Conservation (phyloP, 2,329 filamentous ascomycete genomes). For the Podosphaera xanthii region DNA sequence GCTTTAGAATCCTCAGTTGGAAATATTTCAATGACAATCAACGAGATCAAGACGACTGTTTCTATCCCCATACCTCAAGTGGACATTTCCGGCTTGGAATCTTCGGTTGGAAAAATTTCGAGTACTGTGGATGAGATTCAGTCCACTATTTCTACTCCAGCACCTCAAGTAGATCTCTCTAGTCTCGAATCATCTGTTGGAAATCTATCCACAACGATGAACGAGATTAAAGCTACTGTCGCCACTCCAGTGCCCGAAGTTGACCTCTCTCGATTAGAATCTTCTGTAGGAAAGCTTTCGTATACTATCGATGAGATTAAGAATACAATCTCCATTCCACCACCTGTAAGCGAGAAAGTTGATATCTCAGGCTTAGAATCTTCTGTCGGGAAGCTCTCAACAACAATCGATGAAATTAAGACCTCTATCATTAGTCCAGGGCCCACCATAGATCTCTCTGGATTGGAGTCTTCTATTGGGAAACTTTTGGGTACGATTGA, state of each 20-base stretch:
- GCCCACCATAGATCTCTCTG: constrained; percentile 1
- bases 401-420: constrained; percentile 3
- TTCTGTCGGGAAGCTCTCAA: constrained; percentile 4
- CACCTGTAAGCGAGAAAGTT: constrained; percentile 3
- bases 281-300: not conserved
- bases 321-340: not conserved
- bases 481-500: constrained; percentile 3
- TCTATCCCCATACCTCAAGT: constrained; percentile 2
- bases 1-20: constrained; percentile 2
- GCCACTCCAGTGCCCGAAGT: constrained; percentile 1
- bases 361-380: constrained; percentile 4
- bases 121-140: constrained; percentile 3
- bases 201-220: constrained; percentile 4
- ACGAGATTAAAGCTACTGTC: constrained; percentile 9
- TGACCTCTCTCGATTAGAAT: constrained; percentile 3
- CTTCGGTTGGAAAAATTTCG: constrained; percentile 4
- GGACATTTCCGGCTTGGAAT: constrained; percentile 4
- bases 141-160: constrained; percentile 1
- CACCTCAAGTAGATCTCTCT: constrained; percentile 5
- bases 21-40: constrained; percentile 3
- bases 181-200: constrained; percentile 4
- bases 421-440: constrained; percentile 1
- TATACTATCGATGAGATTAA: not conserved
- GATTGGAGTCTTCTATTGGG: constrained; percentile 2
- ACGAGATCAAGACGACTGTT: constrained; percentile 5